These are phyloP conservation scores for Pestalotiopsis sp. DNA, from an alignment of 2,329 filamentous ascomycete genomes.

Conservation along the genomic window DNA sequence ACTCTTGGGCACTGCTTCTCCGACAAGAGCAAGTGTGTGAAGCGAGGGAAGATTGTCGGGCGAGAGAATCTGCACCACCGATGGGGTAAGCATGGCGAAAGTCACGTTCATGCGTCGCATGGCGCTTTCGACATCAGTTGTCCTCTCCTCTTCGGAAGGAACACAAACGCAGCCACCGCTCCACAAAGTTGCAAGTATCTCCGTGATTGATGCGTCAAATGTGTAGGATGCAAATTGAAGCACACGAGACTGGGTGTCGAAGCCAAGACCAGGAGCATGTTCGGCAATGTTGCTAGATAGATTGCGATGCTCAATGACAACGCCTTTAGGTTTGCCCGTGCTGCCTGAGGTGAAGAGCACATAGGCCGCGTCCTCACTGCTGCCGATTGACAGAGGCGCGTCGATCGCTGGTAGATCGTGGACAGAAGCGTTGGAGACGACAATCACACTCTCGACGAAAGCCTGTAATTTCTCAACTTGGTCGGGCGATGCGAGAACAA, in stretches of 20 bases:
- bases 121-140: background rate
- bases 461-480: background rate
- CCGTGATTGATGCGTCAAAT: constrained; percentile 10
- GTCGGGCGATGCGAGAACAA: background rate
- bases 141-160: constrained; percentile 9
- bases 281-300: constrained; percentile 1
- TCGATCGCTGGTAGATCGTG: background rate
- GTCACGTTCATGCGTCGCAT: background rate
- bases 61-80: constrained; percentile 4
- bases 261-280: constrained; percentile 4
- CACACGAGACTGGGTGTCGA: background rate
- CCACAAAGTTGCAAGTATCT: constrained; percentile 5
- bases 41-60: constrained; percentile 1
- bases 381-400: background rate
- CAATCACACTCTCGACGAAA: background rate
- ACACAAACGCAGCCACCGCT: constrained; percentile 11
- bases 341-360: constrained; percentile 14
- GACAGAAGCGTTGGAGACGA: background rate
- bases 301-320: constrained; percentile 7
- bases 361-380: background rate
- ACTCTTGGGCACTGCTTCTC: constrained; percentile 8
- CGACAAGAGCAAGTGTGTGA: constrained; percentile 1
- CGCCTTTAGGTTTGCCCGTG: constrained; percentile 13
- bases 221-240: constrained; percentile 12
- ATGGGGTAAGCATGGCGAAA: constrained; percentile 10